Base-by-base conservation (phyloP, 345 rosid genomes). In the Linum trigynum region DNA sequence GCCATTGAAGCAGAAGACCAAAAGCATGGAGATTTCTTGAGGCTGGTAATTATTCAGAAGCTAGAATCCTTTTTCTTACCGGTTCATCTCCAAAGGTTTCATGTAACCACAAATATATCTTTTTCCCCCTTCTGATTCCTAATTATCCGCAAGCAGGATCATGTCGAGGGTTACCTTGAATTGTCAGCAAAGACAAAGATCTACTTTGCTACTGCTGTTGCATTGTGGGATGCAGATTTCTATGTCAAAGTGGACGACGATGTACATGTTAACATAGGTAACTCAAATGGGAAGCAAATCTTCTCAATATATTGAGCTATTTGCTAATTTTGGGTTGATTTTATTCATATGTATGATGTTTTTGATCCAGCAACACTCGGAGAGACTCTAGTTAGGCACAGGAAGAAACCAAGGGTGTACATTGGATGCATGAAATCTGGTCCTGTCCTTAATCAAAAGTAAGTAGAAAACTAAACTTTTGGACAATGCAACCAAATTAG, bases 391-490 rank as follows among this genome's bases (percentile, higher is more conserved):
- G 80, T 81, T 69, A 86, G 96, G 74, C 89, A 94, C 78, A 69
- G 91, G 51, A 80, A 81, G 64, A 94, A 94, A 67, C 85, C 79
- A 38, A 78, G 90, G 51, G 83, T 88, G 11, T 92, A 90, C 65
- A 84, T 92, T 5, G 99, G 99, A 6, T 92, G 99, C 85, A 92
- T 92, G 99, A 90, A 90, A 73, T 92, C 99, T 48, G 99, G 99
- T 68, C 97, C 97, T 7, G 97, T 92, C 64, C 96, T 92, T 67
- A 78, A 81, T 66, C 97, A 92, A 69, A 90, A 83, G 99, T 90
- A 73, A 72, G 88, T 15, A 66, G 69, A 3, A 17, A 48, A 40
- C 39, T 35, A 55, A 15, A 65, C 71, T 3, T 48, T 62, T 67
- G 4, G 36, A 63, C 58, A 57, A 59, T 8, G 9, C 9, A 41